Evolutionary conservation across 2,329 filamentous ascomycete species (phyloP), one percentile per base, ranked within the genome.

Genomic region (Sarocladium oryzae): DNA sequence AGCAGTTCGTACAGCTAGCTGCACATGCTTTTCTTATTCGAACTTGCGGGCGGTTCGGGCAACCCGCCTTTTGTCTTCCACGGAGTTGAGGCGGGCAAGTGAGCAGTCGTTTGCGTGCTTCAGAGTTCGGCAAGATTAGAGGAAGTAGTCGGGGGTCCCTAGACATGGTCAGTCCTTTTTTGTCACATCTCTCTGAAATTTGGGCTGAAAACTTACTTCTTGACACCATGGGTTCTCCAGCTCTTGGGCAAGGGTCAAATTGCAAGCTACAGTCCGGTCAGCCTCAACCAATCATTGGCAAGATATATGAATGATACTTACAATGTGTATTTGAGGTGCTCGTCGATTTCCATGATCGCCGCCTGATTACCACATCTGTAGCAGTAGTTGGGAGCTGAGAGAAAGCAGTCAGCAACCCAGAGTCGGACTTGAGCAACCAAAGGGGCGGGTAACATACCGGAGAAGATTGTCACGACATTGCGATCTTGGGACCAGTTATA

Each of bases 311-410:
- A 30, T 21, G 56, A 18, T 41, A 84, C 90, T 71, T 81, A 96
- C 92, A 99, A 97, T 65, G 93, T 97, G 74, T 97, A 99, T 78
- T 99, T 97, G 67, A 99, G 76, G 70, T 97, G 91, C 74, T 99
- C 93, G 60, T 97, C 93, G 70, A 99, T 99, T 73, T 97, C 93
- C 93, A 99, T 99, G 69, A 99, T 97, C n/a, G 93, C 93, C 52
- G 93, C 93, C 73, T 97, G 93, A 73, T 99, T 99, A 66, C 93
- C 93, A 67, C 93, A 99, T 69, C 93, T 84, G 79, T 99, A 97
- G 77, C 92, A 99, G 78, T 99, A 99, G 70, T 92, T 92, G 56
- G 88, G 88, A 51, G 88, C 88, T 84, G 64, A 18, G 28, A 20
- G 56, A 70, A 30, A 30, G 23, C 45, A 40, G 28, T 50, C 37